These are phyloP conservation scores for Diutina neorugosa DNA, from an alignment of 1,139 yeast genomes.

Conservation along the genomic window DNA sequence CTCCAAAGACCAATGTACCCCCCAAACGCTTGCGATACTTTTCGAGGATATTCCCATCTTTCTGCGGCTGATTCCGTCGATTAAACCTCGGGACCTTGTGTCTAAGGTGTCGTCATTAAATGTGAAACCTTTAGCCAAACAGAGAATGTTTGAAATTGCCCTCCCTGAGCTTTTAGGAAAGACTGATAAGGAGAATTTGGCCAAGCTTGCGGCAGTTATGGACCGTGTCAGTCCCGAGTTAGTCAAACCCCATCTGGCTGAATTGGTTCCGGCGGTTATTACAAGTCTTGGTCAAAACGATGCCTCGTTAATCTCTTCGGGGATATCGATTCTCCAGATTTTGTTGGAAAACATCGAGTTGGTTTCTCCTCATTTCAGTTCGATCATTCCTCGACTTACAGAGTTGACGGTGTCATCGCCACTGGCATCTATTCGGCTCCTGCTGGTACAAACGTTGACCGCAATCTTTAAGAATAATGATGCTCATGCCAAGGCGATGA, in stretches of 20 bases:
- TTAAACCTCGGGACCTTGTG: slow-evolving; percentile 20
- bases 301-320: slow-evolving; percentile 10
- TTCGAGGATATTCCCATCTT: slow-evolving; percentile 55
- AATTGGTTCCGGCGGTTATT: slow-evolving; percentile 58
- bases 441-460: slow-evolving; percentile 45
- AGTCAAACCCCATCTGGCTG: slow-evolving; percentile 46
- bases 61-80: slow-evolving; percentile 18
- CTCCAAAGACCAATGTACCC: neutral
- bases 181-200: slow-evolving; percentile 35
- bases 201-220: slow-evolving; percentile 56
- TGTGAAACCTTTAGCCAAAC: slow-evolving; percentile 62
- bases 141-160: slow-evolving; percentile 52
- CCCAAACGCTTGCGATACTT: slow-evolving; percentile 42
- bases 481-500: slow-evolving; percentile 25
- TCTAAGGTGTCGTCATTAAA: slow-evolving; percentile 43
- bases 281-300: slow-evolving; percentile 15
- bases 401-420: slow-evolving; percentile 16
- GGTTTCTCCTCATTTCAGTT: slow-evolving; percentile 39
- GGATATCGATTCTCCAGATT: slow-evolving; percentile 39
- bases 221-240: slow-evolving; percentile 53
- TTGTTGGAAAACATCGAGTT: slow-evolving; percentile 14
- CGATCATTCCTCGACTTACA: slow-evolving; percentile 45
- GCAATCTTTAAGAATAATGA: slow-evolving; percentile 30
- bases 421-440: slow-evolving; percentile 29
- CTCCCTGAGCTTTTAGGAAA: slow-evolving; percentile 35